Conservation (phyloP, 2,329 filamentous ascomycete species). For the Ceratocystis cacaofunesta region DNA sequence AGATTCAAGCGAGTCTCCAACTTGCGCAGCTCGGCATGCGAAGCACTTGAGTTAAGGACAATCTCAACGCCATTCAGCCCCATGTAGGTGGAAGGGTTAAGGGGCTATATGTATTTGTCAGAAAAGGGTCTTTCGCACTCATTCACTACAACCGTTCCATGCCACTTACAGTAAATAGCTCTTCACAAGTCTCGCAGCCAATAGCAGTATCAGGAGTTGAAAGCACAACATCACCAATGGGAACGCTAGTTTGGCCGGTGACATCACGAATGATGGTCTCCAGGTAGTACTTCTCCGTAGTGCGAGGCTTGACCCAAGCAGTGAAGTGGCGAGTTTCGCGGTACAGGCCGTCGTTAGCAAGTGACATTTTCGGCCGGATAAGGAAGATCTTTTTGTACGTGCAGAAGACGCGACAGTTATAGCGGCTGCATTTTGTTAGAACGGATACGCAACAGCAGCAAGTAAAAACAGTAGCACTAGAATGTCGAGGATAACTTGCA, state of each 20-base stretch:
- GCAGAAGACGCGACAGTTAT: slow-evolving; percentile 27
- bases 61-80: slow-evolving; percentile 46
- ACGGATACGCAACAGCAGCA: not conserved
- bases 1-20: slow-evolving; percentile 48
- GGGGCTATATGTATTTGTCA: slow-evolving; percentile 13
- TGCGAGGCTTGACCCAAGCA: slow-evolving; percentile 26
- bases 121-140: not conserved
- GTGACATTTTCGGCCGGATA: slow-evolving; percentile 21
- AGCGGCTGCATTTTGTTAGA: slow-evolving; percentile 21
- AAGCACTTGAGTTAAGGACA: slow-evolving; percentile 23
- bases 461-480: not conserved
- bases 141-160: not conserved
- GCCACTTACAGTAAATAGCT: slow-evolving; percentile 21
- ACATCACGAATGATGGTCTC: slow-evolving; percentile 23
- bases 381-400: slow-evolving; percentile 22
- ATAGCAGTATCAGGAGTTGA: slow-evolving; percentile 28
- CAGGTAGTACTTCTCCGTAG: slow-evolving; percentile 27
- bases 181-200: slow-evolving; percentile 29
- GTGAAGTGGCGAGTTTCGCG: slow-evolving; percentile 30
- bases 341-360: slow-evolving; percentile 27
- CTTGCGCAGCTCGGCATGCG: slow-evolving; percentile 44
- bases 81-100: slow-evolving; percentile 38
- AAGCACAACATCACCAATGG: slow-evolving; percentile 29
- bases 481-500: not conserved
- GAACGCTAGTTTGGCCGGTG: slow-evolving; percentile 25